Conservation (phyloP, 768 basidiomycete genomes). For the Gloeopeniophorella convolvens region DNA sequence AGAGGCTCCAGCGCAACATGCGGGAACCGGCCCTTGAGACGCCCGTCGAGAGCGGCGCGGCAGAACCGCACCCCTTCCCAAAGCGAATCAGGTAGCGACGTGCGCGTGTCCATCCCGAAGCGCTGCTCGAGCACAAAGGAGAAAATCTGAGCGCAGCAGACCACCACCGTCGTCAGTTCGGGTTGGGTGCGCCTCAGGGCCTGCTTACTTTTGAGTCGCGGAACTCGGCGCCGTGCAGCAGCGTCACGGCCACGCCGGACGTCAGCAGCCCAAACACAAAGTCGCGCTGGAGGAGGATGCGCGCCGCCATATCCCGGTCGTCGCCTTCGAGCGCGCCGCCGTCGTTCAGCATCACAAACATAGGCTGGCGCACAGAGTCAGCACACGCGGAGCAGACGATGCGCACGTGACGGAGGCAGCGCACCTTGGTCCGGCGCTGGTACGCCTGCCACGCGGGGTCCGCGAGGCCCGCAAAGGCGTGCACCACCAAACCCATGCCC, state of each 20-base stretch:
- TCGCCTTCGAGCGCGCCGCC: constrained; percentile 32
- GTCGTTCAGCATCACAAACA: constrained; percentile 58
- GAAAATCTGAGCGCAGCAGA: constrained; percentile 40
- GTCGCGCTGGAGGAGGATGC: constrained; percentile 40
- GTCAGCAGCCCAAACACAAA: constrained; percentile 45
- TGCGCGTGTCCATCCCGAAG: constrained; percentile 20
- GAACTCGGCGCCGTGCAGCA: constrained; percentile 50
- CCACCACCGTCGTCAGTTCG: no score
- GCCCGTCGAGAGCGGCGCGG: constrained; percentile 10
- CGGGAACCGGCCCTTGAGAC: neutral
- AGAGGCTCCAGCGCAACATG: constrained; percentile 2
- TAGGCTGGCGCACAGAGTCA: constrained; percentile 38
- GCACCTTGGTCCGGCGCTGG: constrained; percentile 34
- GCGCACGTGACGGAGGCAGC: no score
- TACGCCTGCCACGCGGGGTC: constrained; percentile 48
- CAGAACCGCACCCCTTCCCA: constrained; percentile 21
- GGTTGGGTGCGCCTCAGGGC: no score
- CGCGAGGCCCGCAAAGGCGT: constrained; percentile 38
- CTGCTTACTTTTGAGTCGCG: constrained; percentile 66
- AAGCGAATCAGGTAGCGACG: constrained; percentile 9
- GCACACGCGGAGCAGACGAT: neutral
- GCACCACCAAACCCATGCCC: constrained; percentile 35
- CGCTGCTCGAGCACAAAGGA: constrained; percentile 47
- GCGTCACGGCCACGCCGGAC: constrained; percentile 43
- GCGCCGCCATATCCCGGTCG: constrained; percentile 19